Base-by-base conservation (phyloP, 2,329 filamentous ascomycete species). In the Ophiocordyceps sinensis region DNA sequence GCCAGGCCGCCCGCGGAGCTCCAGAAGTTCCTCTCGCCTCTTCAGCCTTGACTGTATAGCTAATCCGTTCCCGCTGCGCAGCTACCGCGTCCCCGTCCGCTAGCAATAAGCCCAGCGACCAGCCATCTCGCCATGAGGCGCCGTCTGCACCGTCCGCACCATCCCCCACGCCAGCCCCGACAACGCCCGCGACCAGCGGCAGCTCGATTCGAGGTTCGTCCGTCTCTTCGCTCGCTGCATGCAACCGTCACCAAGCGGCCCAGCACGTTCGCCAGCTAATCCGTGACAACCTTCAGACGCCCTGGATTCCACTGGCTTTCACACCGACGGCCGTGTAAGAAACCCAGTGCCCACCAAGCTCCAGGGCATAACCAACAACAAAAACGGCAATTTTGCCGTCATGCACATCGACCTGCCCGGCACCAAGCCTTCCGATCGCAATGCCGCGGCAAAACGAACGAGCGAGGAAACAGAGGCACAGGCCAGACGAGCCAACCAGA, bases 331-430 rank as follows among this genome's bases (percentile, higher is more conserved):
- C 29, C 56, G 58, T 28, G 52, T 60, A 38, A 57, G 71, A 43
- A 77, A 77, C 45, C 71, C 75, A 2, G 67, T 79, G 2, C 75
- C 77, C 5, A 75, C 68, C 55, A 79, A 77, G 53, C 61, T 79
- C 41, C 75, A 78, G 52, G 72, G 73, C 44, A 73, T 70, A 47
- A 69, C 71, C 17, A 67, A 71, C 46, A 62, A 64, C 23, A 70
- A 67, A 49, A 72, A 71, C 44, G 75, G 75, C 26, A 77, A 77
- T 48, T 80, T 80, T 53, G 64, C 67, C 37, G 72, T 79, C 34
- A 77, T 80, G 68, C 73, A 77, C 43, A 77, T 80, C 63, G 67
- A 70, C 29, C 61, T 73, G 23, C 51, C 60, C 42, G 64, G 59
- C 52, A 58, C 62, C 45, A 64, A 68, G 43, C 64, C 67, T 32